These are phyloP conservation scores for Aspergillus fijiensis DNA, from an alignment of 2,329 filamentous ascomycete genomes.

Conservation along the genomic window DNA sequence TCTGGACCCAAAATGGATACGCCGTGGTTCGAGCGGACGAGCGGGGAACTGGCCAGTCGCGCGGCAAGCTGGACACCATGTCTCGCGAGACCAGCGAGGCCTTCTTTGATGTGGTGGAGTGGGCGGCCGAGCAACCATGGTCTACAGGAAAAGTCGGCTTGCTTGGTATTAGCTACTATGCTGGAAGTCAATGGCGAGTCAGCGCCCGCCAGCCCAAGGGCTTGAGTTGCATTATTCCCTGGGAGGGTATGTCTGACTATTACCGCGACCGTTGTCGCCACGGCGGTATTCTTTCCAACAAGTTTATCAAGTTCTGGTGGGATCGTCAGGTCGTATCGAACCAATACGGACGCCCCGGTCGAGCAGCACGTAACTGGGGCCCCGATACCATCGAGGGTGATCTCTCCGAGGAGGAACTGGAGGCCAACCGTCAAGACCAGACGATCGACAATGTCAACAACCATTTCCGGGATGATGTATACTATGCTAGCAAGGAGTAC, in stretches of 20 bases:
- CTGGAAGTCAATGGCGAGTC: constrained; percentile 56
- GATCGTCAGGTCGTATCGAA: constrained; percentile 65
- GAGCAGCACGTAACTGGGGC: constrained; percentile 54
- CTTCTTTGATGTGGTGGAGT: constrained; percentile 54
- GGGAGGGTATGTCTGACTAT: constrained; percentile 59
- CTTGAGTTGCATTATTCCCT: constrained; percentile 53
- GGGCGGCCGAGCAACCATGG: constrained; percentile 53
- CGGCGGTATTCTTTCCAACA: constrained; percentile 60
- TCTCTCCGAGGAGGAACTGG: constrained; percentile 35
- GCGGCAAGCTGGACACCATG: constrained; percentile 55
- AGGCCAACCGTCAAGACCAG: constrained; percentile 42
- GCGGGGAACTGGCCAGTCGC: constrained; percentile 53
- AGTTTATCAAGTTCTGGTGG: constrained; percentile 66
- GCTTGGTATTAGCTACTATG: constrained; percentile 54
- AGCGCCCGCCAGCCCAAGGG: constrained; percentile 54
- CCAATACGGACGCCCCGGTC: constrained; percentile 62
- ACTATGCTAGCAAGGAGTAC: constrained; percentile 67
- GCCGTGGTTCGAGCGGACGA: constrained; percentile 57
- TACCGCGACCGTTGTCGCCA: constrained; percentile 61
- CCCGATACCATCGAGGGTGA: constrained; percentile 46
- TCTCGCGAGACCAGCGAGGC: constrained; percentile 52
- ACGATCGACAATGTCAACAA: constrained; percentile 50
- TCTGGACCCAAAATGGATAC: constrained; percentile 57
- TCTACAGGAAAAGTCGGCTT: constrained; percentile 53
- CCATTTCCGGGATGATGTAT: constrained; percentile 61